Percentiles rank a stretch among this genome's conserved stretches.
Evolutionary conservation across 179 eudicot species (phyloP).

Genomic region (Patellifolia procumbens): DNA sequence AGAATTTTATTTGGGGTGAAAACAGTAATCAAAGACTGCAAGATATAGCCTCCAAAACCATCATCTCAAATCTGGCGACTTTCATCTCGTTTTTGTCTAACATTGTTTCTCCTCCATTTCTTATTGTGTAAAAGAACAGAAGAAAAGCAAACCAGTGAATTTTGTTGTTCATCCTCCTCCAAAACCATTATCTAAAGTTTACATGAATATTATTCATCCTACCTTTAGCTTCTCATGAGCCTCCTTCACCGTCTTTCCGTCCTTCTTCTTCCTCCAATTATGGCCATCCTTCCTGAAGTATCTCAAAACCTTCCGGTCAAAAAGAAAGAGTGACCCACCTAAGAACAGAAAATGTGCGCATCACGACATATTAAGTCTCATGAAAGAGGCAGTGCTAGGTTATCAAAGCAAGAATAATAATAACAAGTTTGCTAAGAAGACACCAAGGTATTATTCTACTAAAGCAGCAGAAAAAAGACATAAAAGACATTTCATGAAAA

Average conservation of each 20-base stretch:
- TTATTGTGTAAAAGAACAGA: too few relatives aligned
- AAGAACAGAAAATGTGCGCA: slow-evolving; percentile 7
- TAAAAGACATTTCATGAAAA: not conserved
- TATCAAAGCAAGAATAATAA: not conserved
- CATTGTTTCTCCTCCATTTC: not conserved
- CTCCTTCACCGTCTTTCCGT: slow-evolving; percentile 79
- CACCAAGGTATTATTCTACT: not conserved
- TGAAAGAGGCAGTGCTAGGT: not conserved
- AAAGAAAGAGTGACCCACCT: slow-evolving; percentile 83
- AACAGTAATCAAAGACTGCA: not conserved
- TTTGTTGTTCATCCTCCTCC: too few relatives aligned
- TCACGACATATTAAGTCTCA: slow-evolving; percentile 24
- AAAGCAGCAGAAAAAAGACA: not conserved
- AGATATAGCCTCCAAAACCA: not conserved
- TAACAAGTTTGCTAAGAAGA: not conserved
- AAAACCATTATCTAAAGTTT: too few relatives aligned
- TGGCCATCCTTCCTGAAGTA: slow-evolving; percentile 88
- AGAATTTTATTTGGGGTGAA: not conserved
- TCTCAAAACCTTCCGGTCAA: slow-evolving; percentile 75
- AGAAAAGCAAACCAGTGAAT: too few relatives aligned
- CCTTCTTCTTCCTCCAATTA: slow-evolving; percentile 91
- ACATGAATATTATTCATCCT: too few relatives aligned
- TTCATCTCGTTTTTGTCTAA: not conserved
- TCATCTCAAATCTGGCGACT: not conserved
- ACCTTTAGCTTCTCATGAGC: slow-evolving; percentile 87